These are phyloP conservation scores for Paramecium pentaurelia DNA, from an alignment of 73 alveolate species.

Conservation along the genomic window DNA sequence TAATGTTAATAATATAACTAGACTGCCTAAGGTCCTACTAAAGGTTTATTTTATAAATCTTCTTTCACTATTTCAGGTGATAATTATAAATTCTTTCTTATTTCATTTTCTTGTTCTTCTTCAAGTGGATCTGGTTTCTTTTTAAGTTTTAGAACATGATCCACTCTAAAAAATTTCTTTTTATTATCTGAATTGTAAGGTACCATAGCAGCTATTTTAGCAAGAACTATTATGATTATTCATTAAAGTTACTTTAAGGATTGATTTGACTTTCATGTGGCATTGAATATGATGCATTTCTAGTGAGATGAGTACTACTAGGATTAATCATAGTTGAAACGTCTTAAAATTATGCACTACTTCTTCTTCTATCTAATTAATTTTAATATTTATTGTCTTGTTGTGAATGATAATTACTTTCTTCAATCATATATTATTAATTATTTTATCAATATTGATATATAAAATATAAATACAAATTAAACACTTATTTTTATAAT, in stretches of 20 bases:
- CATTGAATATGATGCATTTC: constrained; percentile 40
- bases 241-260: background rate
- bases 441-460: background rate
- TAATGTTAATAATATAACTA: background rate
- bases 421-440: background rate
- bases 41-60: background rate
- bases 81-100: background rate
- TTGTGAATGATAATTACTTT: background rate
- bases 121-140: constrained; percentile 28
- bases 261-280: constrained; percentile 15
- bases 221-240: background rate
- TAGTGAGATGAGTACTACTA: background rate
- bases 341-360: background rate
- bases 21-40: constrained; percentile 4
- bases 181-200: background rate
- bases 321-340: background rate
- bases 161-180: constrained; percentile 5
- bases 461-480: background rate
- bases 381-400: background rate
- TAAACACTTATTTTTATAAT: background rate
- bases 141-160: background rate
- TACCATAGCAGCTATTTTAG: background rate
- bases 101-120: background rate
- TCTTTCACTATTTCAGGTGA: background rate
- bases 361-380: background rate